These are phyloP conservation scores for Linum trigynum DNA, from an alignment of 345 rosid species.

Conservation along the genomic window DNA sequence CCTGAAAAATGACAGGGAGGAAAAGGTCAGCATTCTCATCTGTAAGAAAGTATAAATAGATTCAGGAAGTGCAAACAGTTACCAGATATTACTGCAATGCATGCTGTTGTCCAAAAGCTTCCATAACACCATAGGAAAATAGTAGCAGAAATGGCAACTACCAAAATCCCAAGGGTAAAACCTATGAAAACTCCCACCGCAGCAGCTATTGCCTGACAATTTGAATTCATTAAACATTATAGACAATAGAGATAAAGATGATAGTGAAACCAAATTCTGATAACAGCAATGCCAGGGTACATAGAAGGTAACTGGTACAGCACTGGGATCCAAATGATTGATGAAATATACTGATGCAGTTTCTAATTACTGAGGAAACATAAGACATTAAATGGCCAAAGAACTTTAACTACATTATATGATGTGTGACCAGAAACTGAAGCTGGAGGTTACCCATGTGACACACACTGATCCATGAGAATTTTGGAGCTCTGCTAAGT, in stretches of 20 bases:
- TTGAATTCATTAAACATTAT: slow-evolving; percentile 13
- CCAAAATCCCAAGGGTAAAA: slow-evolving; percentile 46
- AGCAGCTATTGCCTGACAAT: slow-evolving; percentile 50
- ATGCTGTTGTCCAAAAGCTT: slow-evolving; percentile 80
- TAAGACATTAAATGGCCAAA: too few relatives aligned
- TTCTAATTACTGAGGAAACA: neutral
- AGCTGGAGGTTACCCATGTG: neutral
- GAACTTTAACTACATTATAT: too few relatives aligned
- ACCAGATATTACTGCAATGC: slow-evolving; percentile 68
- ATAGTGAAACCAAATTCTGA: slow-evolving; percentile 2
- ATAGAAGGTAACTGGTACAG: neutral
- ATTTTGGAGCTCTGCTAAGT: neutral
- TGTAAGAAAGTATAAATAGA: neutral
- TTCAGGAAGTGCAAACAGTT: slow-evolving; percentile 7
- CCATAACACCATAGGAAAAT: slow-evolving; percentile 80
- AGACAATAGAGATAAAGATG: neutral
- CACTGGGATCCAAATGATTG: neutral
- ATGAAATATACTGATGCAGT: too few relatives aligned
- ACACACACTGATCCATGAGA: too few relatives aligned
- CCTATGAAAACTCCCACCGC: slow-evolving; percentile 56
- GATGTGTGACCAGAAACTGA: neutral
- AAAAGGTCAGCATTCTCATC: slow-evolving; percentile 8
- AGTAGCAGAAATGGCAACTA: slow-evolving; percentile 52
- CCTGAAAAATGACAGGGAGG: slow-evolving; percentile 37
- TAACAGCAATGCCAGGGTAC: slow-evolving; percentile 2